Evolutionary conservation across 2,329 filamentous ascomycete genomes (phyloP), one percentile per base, ranked within the genome.

Genomic region (Monosporascus sp.): DNA sequence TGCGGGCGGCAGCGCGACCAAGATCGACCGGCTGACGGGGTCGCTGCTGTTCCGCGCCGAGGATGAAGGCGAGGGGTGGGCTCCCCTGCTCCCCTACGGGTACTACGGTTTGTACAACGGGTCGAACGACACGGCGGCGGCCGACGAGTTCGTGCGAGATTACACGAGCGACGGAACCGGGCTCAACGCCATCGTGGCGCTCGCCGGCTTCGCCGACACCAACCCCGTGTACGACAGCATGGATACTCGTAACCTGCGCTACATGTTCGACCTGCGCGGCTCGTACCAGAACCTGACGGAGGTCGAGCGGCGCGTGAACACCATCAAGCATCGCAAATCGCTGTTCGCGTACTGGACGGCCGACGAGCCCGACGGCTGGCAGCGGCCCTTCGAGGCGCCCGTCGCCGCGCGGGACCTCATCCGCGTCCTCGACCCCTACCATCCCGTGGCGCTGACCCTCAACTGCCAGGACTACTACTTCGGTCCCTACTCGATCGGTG

Each of bases 381-480:
- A 46, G 24, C 43, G 43, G 3, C 43, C 43, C 2, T 71, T 82
- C 50, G 68, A 76, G 54, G 72, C 73, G 0, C 73, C 78, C 1
- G 54, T 57, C 2, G 57, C 68, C 20, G 71, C 76, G 0, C 74
- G 78, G 60, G 62, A 72, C 36, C 62, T 73, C 6, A 74, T 84
- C 61, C 72, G 72, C 53, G 54, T 63, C 0, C 65, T 83, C 1
- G 83, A 86, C 65, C 79, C 78, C 0, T 86, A 85, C 66, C 83
- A 86, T 67, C 82, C 82, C 0, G 76, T 83, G 2, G 77, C 77
- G 2, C 70, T 85, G 4, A 78, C 77, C 2, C 74, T 86, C 45
- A 86, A 85, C 68, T 86, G 83, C 71, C 74, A 77, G 51, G 78
- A 86, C 67, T 85, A 82, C 67, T 77, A 83, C 67, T 86, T 82